These are phyloP conservation scores for Botryotinia calthae DNA, from an alignment of 2,329 filamentous ascomycete genomes.

Conservation along the genomic window DNA sequence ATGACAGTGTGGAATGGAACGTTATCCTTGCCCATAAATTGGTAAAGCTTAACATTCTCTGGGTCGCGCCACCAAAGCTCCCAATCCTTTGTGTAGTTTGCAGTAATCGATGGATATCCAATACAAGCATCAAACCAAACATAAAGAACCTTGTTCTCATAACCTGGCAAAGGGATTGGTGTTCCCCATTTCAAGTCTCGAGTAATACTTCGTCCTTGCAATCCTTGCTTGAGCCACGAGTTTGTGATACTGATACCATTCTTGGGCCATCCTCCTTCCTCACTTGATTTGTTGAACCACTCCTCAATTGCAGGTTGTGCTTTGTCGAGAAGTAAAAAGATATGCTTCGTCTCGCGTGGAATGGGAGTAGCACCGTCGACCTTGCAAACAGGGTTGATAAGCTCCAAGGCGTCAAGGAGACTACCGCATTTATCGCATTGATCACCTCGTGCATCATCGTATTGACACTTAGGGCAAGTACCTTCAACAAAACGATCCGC, in stretches of 20 bases:
- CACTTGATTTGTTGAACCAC: constrained; percentile 73
- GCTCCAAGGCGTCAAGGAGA: constrained; percentile 57
- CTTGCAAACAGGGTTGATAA: constrained; percentile 88
- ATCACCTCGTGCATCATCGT: constrained; percentile 68
- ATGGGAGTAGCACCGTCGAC: constrained; percentile 81
- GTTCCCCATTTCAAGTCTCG: constrained; percentile 87
- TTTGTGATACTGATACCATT: constrained; percentile 76
- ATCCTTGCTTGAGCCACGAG: constrained; percentile 77
- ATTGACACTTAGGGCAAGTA: constrained; percentile 70
- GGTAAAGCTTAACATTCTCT: constrained; percentile 82
- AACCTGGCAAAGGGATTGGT: constrained; percentile 54
- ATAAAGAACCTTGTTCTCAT: constrained; percentile 79
- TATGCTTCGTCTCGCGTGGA: constrained; percentile 79
- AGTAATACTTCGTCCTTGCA: constrained; percentile 86
- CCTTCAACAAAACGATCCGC: constrained; percentile 86
- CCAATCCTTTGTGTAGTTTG: constrained; percentile 85
- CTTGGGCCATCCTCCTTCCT: constrained; percentile 71
- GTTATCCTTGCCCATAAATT: constrained; percentile 94
- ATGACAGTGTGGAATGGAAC: constrained; percentile 82
- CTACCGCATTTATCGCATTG: constrained; percentile 73
- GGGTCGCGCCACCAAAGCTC: constrained; percentile 93
- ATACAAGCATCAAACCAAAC: constrained; percentile 87
- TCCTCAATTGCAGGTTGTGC: constrained; percentile 72
- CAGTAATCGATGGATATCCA: constrained; percentile 92
- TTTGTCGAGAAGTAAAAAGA: constrained; percentile 84